Evolutionary conservation across 139 green algal genomes (phyloP).

Genomic region (Chara braunii): DNA sequence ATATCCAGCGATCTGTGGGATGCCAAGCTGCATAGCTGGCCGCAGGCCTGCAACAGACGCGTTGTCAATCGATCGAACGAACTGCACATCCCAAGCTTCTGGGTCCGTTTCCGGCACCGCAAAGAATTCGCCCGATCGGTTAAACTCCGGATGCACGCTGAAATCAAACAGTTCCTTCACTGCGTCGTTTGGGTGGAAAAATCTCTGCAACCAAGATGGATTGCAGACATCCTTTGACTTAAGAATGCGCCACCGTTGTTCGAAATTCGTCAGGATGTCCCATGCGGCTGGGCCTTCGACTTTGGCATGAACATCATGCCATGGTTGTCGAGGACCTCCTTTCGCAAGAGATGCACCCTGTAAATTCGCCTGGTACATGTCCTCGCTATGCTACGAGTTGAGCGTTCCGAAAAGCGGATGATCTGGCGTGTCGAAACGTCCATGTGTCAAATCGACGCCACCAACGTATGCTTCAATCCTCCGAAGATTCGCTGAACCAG

Average conservation of each 20-base stretch:
- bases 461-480: constrained; percentile 49
- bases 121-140: too few relatives aligned
- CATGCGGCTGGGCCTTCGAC: constrained; percentile 48
- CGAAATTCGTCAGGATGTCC: constrained; percentile 53
- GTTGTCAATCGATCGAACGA: constrained; percentile 46
- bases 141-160: too few relatives aligned
- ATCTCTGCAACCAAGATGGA: neutral
- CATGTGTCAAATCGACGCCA: constrained; percentile 57
- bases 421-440: constrained; percentile 46
- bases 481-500: neutral
- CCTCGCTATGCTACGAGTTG: constrained; percentile 2
- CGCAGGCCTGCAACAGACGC: constrained; percentile 16
- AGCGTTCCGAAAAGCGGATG: constrained; percentile 25
- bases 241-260: constrained; percentile 35
- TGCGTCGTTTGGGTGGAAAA: too few relatives aligned
- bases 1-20: too few relatives aligned
- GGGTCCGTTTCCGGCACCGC: constrained; percentile 19
- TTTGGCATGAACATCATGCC: constrained; percentile 59
- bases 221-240: constrained; percentile 5
- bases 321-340: constrained; percentile 49
- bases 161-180: too few relatives aligned
- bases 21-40: too few relatives aligned
- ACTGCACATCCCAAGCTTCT: constrained; percentile 44
- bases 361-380: constrained; percentile 45
- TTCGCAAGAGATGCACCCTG: neutral